Base-by-base conservation (phyloP, 2,329 filamentous ascomycete genomes). In the Coniella lustricola region DNA sequence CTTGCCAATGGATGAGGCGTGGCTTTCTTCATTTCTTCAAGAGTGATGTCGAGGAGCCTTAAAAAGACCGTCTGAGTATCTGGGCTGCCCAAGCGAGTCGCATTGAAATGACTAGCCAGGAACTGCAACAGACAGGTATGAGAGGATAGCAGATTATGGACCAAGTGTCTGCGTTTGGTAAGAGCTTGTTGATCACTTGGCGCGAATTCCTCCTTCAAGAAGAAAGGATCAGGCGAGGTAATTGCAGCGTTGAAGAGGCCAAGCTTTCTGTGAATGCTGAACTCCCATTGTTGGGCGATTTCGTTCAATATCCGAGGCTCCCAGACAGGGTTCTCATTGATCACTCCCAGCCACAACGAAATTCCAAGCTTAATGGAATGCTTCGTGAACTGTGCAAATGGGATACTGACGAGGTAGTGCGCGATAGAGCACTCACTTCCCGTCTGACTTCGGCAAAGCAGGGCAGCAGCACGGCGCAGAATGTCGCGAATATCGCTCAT, bases 331-430 rank as follows among this genome's bases (percentile, higher is more conserved):
- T 95, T 97, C 64, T 98, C 93, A 59, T 97, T 93, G 60, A 97
- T 94, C 13, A 97, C 87, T 21, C 93, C 93, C 52, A 96, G 81
- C 93, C 93, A 99, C 7, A 98, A 72, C 3, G 93, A 96, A 32
- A 96, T 86, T 5, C 93, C 94, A 44, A 97, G 80, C 62, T 95
- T 95, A 63, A 98, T 93, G 2, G 90, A 93, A 60, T 95, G 87
- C 64, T 95, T 95, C 4, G 86, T 94, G 64, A 98, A 97, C 40
- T 95, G 80, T 35, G 81, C 79, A 65, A 98, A 98, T 0, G 93
- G 94, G 52, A 98, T 93, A 56, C 81, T 84, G 54, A 99, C 91
- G 14, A 99, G 76, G 60, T 94, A 85, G 60, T 91, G 87, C 12
- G 89, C 82, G 48, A 96, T 84, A 1, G 85, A 80, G 49, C 84